phyloP scores from a whole-genome alignment of 2,329 filamentous ascomycete species.

The Blumeria graminis region DNA sequence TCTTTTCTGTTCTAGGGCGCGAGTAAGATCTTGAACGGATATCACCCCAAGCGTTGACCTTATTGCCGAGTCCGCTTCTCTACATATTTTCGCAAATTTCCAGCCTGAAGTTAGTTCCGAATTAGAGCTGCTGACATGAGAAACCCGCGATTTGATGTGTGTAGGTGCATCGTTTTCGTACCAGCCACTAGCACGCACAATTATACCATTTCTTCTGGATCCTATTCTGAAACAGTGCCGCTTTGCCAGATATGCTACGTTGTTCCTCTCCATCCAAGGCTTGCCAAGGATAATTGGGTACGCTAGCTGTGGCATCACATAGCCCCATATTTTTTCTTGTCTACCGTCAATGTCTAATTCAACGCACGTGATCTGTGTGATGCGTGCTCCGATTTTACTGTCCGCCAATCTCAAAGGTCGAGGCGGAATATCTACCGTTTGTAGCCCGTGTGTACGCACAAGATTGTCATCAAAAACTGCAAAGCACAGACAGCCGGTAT shows the following conservation, averaged over 20 bases:
- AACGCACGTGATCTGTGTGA: not conserved
- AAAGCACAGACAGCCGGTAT: not conserved
- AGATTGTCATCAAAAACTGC: not conserved
- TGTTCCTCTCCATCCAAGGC: not conserved
- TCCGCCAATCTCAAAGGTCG: not conserved
- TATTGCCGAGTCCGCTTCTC: not conserved
- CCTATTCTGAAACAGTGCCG: not conserved
- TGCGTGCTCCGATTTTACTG: not conserved
- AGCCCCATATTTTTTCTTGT: not conserved
- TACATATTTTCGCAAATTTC: not conserved
- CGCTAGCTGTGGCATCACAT: not conserved
- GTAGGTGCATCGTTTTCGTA: not conserved
- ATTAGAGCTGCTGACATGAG: not conserved
- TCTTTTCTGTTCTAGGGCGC: not conserved
- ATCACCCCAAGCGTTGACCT: not conserved
- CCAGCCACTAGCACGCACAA: not conserved
- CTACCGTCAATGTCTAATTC: not conserved
- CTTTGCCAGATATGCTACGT: not conserved
- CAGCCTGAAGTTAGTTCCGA: not conserved
- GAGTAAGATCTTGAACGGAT: not conserved
- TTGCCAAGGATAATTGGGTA: not conserved
- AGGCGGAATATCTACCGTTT: not conserved
- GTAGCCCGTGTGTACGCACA: not conserved
- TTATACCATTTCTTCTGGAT: not conserved
- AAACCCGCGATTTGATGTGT: not conserved